Evolutionary conservation across 164 flowering plant species (phyloP), one percentile per base, ranked within the genome.

Genomic region (Vitis rupestris): DNA sequence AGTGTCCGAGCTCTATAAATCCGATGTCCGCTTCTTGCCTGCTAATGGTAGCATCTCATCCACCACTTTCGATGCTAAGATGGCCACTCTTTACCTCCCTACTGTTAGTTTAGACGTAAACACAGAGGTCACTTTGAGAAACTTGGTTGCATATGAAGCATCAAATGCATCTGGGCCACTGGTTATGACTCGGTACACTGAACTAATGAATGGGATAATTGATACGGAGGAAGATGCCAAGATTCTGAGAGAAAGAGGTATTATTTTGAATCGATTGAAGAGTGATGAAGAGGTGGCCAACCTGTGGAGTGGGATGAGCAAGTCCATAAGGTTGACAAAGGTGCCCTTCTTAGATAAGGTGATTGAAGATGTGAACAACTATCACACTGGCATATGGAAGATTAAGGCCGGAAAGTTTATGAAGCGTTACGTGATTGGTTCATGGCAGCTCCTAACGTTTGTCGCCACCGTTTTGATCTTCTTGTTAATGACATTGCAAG

Each of bases 241-340:
- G 72, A 10, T 86, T 57, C 83, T 90, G 2, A 82, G 90, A 64
- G 87, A 84, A 59, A 78, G 54, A 14, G 92, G 97, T 16, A 78
- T 88, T 9, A 70, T 88, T 31, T 10, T 82, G 80, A 88, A 87
- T 69, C 84, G 50, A n/a, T 64, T 88, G 76, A 90, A 88, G 77
- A 87, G 85, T 60, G 93, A 88, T 66, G 68, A 31, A 55, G 93
- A 87, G 70, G 93, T 80, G 51, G 90, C 91, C 0, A 54, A 80
- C 0, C 51, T 88, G 52, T 88, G 93, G 91, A 90, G 87, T 64
- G 89, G 90, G 63, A 88, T 90, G 96, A 87, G 84, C 64, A 86
- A 72, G 72, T 87, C 90, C 0, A 68, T 87, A 15, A 84, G 87
- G 64, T 68, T 87, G 67, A 90, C 89, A 3, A 88, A 78, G 76